Conservation (phyloP, 805 yeast genomes). For the Wickerhamiella slavikovae region DNA sequence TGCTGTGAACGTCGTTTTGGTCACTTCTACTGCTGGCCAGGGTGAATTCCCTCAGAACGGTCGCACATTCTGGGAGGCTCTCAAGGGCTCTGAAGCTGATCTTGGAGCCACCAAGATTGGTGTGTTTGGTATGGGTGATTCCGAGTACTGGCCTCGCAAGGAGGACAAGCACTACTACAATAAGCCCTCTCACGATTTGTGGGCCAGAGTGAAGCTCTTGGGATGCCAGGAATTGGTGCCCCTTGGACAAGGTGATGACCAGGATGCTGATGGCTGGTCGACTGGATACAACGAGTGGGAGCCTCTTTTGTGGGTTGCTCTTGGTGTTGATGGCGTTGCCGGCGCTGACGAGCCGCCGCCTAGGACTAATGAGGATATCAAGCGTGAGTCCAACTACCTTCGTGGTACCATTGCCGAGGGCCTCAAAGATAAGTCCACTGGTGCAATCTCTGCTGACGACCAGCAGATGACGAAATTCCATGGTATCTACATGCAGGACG, state of each 20-base stretch:
- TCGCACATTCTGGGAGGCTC: slow-evolving; percentile 51
- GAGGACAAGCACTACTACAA: slow-evolving; percentile 88
- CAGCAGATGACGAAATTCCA: slow-evolving; percentile 93
- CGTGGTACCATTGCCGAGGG: slow-evolving; percentile 91
- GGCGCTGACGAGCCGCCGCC: slow-evolving; percentile 85
- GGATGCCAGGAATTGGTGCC: slow-evolving; percentile 59
- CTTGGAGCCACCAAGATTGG: slow-evolving; percentile 35
- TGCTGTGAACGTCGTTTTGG: slow-evolving; percentile 47
- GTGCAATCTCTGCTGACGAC: slow-evolving; percentile 76
- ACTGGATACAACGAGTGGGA: slow-evolving; percentile 89
- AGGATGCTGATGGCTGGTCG: slow-evolving; percentile 86
- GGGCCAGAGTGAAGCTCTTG: slow-evolving; percentile 38
- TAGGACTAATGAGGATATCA: slow-evolving; percentile 89
- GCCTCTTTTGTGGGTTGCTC: slow-evolving; percentile 61
- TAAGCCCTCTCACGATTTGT: slow-evolving; percentile 67
- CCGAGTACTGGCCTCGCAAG: slow-evolving; percentile 90
- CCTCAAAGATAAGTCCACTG: slow-evolving; percentile 59
- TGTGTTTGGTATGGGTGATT: slow-evolving; percentile 64
- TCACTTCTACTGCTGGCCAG: slow-evolving; percentile 65
- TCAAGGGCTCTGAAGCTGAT: slow-evolving; percentile 46
- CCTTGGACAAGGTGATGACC: slow-evolving; percentile 87
- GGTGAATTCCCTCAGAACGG: slow-evolving; percentile 79
- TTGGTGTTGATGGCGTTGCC: slow-evolving; percentile 66
- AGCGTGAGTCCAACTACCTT: slow-evolving; percentile 62
- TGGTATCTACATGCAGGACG: slow-evolving; percentile 97